Conservation (phyloP, 352 stramenopile genomes). For the Globisporangium alternatum region DNA sequence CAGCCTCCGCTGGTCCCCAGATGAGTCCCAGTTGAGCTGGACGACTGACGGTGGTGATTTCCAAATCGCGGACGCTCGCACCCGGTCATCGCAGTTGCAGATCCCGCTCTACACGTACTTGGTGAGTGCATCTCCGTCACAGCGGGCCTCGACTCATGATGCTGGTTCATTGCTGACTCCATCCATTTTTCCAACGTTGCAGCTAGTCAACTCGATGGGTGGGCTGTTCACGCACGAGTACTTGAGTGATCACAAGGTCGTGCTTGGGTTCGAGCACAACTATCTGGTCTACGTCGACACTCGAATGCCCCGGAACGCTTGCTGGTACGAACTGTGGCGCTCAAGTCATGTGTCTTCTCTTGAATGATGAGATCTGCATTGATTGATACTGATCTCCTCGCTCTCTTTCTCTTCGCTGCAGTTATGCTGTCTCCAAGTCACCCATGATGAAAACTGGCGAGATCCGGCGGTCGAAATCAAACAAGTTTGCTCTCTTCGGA, state of each 20-base stretch:
- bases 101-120: conserved; percentile 29
- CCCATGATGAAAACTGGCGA: conserved; percentile 48
- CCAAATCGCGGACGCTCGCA: conserved; percentile 55
- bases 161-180: neutral
- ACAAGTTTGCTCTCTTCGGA: conserved; percentile 63
- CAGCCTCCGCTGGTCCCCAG: conserved; percentile 68
- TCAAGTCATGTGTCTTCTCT: neutral
- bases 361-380: neutral
- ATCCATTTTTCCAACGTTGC: neutral
- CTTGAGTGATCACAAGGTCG: conserved; percentile 42
- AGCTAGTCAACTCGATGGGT: conserved; percentile 43
- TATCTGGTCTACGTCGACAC: conserved; percentile 60
- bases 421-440: conserved; percentile 48
- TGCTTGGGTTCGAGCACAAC: conserved; percentile 66
- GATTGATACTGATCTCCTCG: neutral
- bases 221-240: conserved; percentile 79
- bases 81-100: conserved; percentile 33
- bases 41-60: conserved; percentile 80
- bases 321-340: conserved; percentile 32
- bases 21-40: conserved; percentile 58
- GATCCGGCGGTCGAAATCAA: conserved; percentile 43
- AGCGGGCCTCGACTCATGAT: neutral
- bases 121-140: conserved; percentile 16
- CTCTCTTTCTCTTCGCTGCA: conserved; percentile 14
- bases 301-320: conserved; percentile 46